Percentiles rank a stretch among this genome's conserved stretches.
These are phyloP conservation scores for Daldinia concentrica DNA, from an alignment of 495 filamentous ascomycete species.

Conservation along the genomic window DNA sequence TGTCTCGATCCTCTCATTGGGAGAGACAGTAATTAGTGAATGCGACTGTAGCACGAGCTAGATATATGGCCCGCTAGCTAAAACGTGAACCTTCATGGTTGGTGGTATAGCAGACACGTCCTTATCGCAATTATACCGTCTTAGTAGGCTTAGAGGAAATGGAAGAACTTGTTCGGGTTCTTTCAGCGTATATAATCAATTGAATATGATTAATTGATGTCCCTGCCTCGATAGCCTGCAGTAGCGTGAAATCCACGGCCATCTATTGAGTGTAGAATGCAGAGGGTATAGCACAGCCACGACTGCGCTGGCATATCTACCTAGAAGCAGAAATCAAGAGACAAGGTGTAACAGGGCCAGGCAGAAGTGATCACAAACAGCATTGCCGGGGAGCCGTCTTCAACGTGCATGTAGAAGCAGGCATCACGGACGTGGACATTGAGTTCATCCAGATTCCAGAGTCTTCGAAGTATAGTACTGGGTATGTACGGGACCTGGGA, in stretches of 20 bases:
- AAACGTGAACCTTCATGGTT: constrained; percentile 9
- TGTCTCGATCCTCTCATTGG: constrained; percentile 33
- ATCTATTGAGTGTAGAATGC: constrained; percentile 26
- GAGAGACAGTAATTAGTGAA: constrained; percentile 16
- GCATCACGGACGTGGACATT: constrained; percentile 1
- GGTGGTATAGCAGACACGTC: neutral
- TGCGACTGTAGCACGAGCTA: constrained; percentile 39
- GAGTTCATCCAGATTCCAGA: neutral
- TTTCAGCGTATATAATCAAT: neutral
- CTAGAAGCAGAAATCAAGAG: constrained; percentile 2
- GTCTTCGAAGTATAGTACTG: constrained; percentile 6
- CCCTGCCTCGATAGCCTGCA: constrained; percentile 32
- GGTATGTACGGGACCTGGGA: neutral
- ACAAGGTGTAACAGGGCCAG: constrained; percentile 22
- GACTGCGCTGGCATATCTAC: constrained; percentile 30
- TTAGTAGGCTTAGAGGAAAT: neutral
- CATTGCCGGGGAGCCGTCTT: neutral
- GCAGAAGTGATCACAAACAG: constrained; percentile 12
- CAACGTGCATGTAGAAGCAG: neutral
- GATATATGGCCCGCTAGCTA: constrained; percentile 24
- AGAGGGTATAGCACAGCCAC: constrained; percentile 35
- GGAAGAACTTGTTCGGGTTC: neutral
- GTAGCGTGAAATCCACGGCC: constrained; percentile 29
- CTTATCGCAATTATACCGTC: neutral
- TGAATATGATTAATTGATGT: constrained; percentile 9